A percentile compares a stretch with the other conserved stretches of the same genome.
Evolutionary conservation across 2,329 filamentous ascomycete species (phyloP).

Genomic region (Ambrosiella cleistominuta): DNA sequence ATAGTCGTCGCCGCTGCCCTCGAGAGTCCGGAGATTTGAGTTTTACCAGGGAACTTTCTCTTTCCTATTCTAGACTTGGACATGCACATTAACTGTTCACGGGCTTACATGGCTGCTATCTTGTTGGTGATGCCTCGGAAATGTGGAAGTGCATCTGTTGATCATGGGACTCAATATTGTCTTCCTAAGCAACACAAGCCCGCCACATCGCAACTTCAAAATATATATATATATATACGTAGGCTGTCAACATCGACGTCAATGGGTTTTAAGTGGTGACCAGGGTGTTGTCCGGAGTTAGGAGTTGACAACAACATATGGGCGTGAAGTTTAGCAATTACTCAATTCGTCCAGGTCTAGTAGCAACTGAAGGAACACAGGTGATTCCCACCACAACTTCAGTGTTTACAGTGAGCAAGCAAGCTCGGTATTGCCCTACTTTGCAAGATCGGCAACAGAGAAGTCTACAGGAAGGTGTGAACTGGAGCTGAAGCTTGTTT

Average conservation of each 20-base stretch:
- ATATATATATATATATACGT: not conserved
- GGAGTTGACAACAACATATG: not conserved
- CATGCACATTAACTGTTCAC: not conserved
- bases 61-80: not conserved
- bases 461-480: no score
- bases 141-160: not conserved
- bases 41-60: not conserved
- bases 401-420: not conserved
- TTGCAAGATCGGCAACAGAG: not conserved
- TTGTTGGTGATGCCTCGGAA: not conserved
- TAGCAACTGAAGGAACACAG: not conserved
- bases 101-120: not conserved
- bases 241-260: not conserved
- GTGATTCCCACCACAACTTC: not conserved
- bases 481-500: not conserved
- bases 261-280: not conserved
- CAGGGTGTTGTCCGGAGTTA: not conserved
- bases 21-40: not conserved
- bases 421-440: constrained; percentile 4
- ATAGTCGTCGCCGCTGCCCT: not conserved
- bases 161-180: not conserved
- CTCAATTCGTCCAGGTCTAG: not conserved
- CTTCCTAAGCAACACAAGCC: not conserved
- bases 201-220: not conserved
- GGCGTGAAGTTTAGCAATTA: not conserved